Percentiles rank a stretch among this genome's conserved stretches.
Conservation (phyloP, 495 filamentous ascomycete species). For the Aspergillus egyptiacus region DNA sequence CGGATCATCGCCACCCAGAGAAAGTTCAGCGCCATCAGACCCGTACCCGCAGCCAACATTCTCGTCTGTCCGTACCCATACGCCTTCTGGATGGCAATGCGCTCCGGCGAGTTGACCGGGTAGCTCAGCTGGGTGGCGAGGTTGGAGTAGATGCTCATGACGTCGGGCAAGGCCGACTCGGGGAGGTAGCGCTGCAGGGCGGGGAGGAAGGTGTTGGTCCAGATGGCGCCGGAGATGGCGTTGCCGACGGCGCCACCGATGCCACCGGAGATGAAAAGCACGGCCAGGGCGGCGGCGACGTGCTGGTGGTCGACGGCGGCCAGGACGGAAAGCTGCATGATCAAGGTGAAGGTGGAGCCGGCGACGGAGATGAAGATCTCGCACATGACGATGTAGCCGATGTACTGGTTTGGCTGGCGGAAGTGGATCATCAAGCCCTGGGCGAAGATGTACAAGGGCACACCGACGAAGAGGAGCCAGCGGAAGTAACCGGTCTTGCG, state of each 20-base stretch:
- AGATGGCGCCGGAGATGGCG: conserved; percentile 59
- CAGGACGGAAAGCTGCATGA: conserved; percentile 62
- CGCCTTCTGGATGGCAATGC: conserved; percentile 48
- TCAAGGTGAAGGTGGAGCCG: conserved; percentile 53
- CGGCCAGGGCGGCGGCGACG: conserved; percentile 58
- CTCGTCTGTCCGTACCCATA: conserved; percentile 51
- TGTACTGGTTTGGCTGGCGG: conserved; percentile 48
- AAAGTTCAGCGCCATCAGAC: conserved; percentile 41
- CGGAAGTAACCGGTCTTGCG: conserved; percentile 50
- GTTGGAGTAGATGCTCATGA: conserved; percentile 45
- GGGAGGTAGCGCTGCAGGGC: conserved; percentile 53
- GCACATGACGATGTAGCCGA: conserved; percentile 66
- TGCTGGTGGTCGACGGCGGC: conserved; percentile 58
- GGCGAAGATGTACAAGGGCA: conserved; percentile 54
- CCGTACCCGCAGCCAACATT: conserved; percentile 46
- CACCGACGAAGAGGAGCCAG: conserved; percentile 45
- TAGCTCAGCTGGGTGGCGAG: conserved; percentile 50
- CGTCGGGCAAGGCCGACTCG: conserved; percentile 26
- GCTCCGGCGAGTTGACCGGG: conserved; percentile 38
- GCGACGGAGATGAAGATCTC: conserved; percentile 66
- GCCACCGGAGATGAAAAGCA: conserved; percentile 54
- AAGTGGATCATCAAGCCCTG: conserved; percentile 58
- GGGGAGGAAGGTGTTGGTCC: conserved; percentile 53
- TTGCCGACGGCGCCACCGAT: conserved; percentile 62
- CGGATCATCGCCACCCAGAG: conserved; percentile 43